phyloP scores from a whole-genome alignment of 768 basidiomycete genomes.

The Suillus brevipes region DNA sequence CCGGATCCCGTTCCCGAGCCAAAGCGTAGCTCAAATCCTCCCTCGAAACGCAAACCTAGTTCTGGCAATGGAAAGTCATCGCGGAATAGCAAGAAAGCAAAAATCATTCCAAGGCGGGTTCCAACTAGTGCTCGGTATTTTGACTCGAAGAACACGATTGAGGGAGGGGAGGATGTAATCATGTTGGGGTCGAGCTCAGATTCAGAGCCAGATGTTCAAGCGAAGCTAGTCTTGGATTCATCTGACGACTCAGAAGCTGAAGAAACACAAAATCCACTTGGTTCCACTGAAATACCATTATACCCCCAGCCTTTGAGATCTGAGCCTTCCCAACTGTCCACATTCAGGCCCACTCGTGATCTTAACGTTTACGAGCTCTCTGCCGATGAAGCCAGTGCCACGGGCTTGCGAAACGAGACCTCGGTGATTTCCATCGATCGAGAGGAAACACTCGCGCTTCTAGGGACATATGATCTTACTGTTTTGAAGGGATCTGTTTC shows the following conservation, averaged over 20 bases:
- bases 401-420: background rate
- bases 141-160: background rate
- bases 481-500: slow-evolving; percentile 63
- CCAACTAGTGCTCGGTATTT: background rate
- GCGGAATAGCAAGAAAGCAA: background rate
- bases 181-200: slow-evolving; percentile 2
- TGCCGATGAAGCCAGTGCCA: background rate
- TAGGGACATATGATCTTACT: slow-evolving; percentile 63
- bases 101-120: background rate
- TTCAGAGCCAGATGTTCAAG: slow-evolving; percentile 1
- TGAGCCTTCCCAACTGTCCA: background rate
- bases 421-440: background rate
- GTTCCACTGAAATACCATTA: background rate
- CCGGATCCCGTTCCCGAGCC: background rate
- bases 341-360: background rate
- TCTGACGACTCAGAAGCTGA: slow-evolving; percentile 3
- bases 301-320: background rate
- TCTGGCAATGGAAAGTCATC: background rate
- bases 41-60: slow-evolving; percentile 1
- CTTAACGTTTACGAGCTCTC: background rate
- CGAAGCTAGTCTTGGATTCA: background rate
- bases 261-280: background rate
- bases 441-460: slow-evolving; percentile 46
- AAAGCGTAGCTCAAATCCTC: background rate
- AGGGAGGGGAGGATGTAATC: background rate